These are phyloP conservation scores for Secale cereale DNA, from an alignment of 176 grass and related monocot species.

Conservation along the genomic window DNA sequence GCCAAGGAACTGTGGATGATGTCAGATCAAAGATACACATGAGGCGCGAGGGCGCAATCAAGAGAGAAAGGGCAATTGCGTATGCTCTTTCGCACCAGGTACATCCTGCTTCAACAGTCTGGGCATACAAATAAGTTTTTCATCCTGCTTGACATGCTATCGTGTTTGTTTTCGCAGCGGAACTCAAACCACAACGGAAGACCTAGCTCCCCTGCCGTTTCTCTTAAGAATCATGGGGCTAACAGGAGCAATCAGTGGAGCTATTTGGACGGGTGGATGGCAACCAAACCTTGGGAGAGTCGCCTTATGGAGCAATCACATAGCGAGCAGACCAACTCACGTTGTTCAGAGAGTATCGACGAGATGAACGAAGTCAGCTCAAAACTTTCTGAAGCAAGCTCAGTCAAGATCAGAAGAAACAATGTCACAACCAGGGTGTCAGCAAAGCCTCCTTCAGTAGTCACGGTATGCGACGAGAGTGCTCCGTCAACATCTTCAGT, in stretches of 20 bases:
- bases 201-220: slow-evolving; percentile 38
- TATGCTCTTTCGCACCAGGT: slow-evolving; percentile 82
- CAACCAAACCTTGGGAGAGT: slow-evolving; percentile 81
- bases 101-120: slow-evolving; percentile 8
- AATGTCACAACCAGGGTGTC: slow-evolving; percentile 63
- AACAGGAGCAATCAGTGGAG: slow-evolving; percentile 37
- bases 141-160: neutral
- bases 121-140: neutral
- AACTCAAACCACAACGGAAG: slow-evolving; percentile 41
- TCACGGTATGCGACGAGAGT: slow-evolving; percentile 45
- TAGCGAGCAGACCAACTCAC: slow-evolving; percentile 31
- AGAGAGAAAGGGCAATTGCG: slow-evolving; percentile 69
- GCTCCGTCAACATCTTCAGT: slow-evolving; percentile 74
- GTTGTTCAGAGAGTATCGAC: slow-evolving; percentile 45
- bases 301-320: slow-evolving; percentile 58
- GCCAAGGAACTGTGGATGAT: slow-evolving; percentile 65
- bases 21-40: slow-evolving; percentile 67
- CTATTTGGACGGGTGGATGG: slow-evolving; percentile 70
- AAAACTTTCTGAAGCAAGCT: slow-evolving; percentile 45
- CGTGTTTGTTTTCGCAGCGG: slow-evolving; percentile 24
- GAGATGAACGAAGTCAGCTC: slow-evolving; percentile 42
- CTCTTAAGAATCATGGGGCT: slow-evolving; percentile 39
- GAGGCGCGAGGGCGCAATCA: slow-evolving; percentile 76
- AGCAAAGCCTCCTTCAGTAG: slow-evolving; percentile 52
- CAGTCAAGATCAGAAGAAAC: slow-evolving; percentile 67